Conservation (phyloP, 306 rosid genomes). For the Spatholobus suberectus region DNA sequence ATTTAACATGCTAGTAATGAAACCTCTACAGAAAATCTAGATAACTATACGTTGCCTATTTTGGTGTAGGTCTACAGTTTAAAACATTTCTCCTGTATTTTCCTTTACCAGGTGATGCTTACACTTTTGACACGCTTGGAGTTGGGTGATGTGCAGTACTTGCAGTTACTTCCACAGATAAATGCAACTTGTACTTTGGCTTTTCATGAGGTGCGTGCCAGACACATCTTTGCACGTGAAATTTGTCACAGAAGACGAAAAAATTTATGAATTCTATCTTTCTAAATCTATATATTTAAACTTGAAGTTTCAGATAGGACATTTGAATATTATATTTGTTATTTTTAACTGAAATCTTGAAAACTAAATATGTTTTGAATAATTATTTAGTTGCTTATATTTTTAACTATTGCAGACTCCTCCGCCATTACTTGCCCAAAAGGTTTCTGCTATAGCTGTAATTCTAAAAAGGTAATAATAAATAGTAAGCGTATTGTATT, state of each 20-base stretch:
- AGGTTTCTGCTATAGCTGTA: constrained; percentile 66
- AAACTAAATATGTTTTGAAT: constrained; percentile 32
- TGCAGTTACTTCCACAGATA: constrained; percentile 77
- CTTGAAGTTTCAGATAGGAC: constrained; percentile 18
- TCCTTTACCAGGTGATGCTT: constrained; percentile 78
- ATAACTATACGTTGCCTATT: constrained; percentile 21
- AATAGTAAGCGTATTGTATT: constrained; percentile 12
- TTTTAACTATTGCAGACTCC: constrained; percentile 64
- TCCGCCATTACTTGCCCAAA: constrained; percentile 73
- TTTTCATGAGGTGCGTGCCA: constrained; percentile 73
- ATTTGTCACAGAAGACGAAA: constrained; percentile 18
- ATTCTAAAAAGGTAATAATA: constrained; percentile 70
- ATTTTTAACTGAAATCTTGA: constrained; percentile 31
- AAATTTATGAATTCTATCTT: constrained; percentile 12
- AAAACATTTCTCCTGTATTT: constrained; percentile 30
- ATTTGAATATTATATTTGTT: constrained; percentile 26
- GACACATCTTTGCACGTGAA: constrained; percentile 29
- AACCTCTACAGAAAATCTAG: constrained; percentile 9
- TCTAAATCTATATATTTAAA: constrained; percentile 9
- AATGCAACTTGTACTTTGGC: constrained; percentile 74
- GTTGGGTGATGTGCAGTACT: constrained; percentile 78
- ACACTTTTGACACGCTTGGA: constrained; percentile 94
- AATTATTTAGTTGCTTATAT: constrained; percentile 27
- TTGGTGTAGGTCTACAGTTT: constrained; percentile 33
- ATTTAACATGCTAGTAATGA: constrained; percentile 2